Percentiles rank a stretch among this genome's conserved stretches.
Evolutionary conservation across 108 stramenopile species (phyloP).

Genomic region (Cyclotella distinguenda): DNA sequence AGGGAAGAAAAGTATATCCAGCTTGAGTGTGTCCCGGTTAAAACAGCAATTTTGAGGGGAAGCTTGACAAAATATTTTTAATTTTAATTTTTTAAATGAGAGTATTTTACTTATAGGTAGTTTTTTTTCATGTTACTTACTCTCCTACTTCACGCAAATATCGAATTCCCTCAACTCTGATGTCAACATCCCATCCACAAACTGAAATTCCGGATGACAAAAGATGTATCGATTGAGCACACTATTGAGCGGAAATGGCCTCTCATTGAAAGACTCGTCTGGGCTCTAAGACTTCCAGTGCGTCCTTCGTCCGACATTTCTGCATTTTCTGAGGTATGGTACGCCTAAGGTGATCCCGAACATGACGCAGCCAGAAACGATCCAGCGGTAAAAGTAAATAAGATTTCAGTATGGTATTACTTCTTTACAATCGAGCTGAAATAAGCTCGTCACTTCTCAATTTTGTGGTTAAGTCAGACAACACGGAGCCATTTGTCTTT

Average conservation of each 20-base stretch:
- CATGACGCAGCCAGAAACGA: conserved; percentile 76
- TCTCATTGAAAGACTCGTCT: conserved; percentile 73
- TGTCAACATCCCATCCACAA: too few relatives aligned
- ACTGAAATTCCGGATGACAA: too few relatives aligned
- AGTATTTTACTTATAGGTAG: too few relatives aligned
- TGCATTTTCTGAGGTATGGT: conserved; percentile 65
- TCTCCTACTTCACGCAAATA: too few relatives aligned
- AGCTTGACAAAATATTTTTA: too few relatives aligned
- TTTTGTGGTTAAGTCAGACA: conserved; percentile 57
- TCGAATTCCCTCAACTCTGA: too few relatives aligned
- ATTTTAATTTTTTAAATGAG: too few relatives aligned
- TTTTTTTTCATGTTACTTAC: too few relatives aligned
- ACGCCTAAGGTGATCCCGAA: conserved; percentile 79
- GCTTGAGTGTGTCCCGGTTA: too few relatives aligned
- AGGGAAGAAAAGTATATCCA: too few relatives aligned
- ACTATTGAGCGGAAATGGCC: conserved; percentile 69
- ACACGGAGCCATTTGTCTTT: conserved; percentile 37
- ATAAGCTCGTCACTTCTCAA: conserved; percentile 53
- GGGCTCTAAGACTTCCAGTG: conserved; percentile 56
- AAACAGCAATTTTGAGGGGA: too few relatives aligned
- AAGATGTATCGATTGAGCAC: conserved; percentile 66
- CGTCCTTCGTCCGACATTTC: conserved; percentile 18
- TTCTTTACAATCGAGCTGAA: conserved; percentile 20
- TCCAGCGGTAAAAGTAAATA: conserved; percentile 50
- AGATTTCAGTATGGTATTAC: conserved; percentile 20